phyloP scores from a whole-genome alignment of 192 early-diverging fungal species.

The Coemansia sp. region DNA sequence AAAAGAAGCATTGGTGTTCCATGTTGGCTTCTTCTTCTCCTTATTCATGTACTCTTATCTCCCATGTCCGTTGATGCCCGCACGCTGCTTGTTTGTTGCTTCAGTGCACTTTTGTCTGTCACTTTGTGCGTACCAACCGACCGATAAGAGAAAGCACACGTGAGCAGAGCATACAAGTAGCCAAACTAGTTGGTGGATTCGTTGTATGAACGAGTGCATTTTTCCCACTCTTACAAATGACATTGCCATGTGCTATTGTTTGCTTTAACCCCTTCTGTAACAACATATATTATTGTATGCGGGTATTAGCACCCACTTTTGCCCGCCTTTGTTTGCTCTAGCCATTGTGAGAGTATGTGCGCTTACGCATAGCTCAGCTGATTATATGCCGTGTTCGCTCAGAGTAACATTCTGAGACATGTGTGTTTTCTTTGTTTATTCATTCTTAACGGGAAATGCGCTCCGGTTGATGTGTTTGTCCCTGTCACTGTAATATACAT shows the following conservation, averaged over 20 bases:
- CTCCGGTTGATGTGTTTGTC: neutral
- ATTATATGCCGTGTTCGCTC: conserved; percentile 4
- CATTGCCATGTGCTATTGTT: neutral
- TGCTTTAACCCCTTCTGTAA: neutral
- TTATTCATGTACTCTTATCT: too few relatives aligned
- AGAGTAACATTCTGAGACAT: conserved; percentile 1
- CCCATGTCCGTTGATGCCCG: neutral
- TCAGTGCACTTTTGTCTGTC: neutral
- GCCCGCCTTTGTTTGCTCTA: conserved; percentile 1
- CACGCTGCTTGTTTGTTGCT: neutral
- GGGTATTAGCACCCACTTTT: neutral
- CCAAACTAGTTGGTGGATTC: neutral
- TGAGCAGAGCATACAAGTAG: neutral
- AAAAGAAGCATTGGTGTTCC: neutral
- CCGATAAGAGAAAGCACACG: neutral
- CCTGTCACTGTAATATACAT: neutral
- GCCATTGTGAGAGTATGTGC: conserved; percentile 14
- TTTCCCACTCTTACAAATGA: neutral
- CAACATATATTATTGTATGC: neutral
- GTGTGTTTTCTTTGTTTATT: too few relatives aligned
- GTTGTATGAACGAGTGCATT: neutral
- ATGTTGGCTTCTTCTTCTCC: neutral
- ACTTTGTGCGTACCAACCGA: neutral
- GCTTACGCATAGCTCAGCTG: conserved; percentile 21
- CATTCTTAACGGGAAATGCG: neutral